Evolutionary conservation across 2,329 filamentous ascomycete species (phyloP), one percentile per base, ranked within the genome.

Genomic region (Cladophialophora carrionii): DNA sequence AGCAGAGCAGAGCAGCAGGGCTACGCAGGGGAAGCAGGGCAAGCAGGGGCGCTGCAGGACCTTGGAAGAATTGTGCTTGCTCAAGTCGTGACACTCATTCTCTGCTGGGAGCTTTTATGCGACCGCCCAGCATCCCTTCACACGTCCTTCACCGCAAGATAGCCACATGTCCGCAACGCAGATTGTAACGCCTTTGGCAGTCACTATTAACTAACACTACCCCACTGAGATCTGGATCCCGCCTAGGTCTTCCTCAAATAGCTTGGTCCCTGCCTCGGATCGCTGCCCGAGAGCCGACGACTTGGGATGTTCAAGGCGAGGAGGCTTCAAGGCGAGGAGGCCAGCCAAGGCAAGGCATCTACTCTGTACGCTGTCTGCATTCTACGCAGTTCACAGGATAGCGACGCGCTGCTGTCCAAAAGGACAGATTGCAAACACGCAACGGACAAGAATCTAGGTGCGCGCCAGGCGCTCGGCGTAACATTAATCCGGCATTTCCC

Each of bases 221-320:
- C 48, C 57, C 57, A 60, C 59, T 14, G 51, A 31, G 52, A 54
- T 61, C 58, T 61, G 58, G 58, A 61, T 61, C 54, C 34, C 24
- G 20, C 48, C 20, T 29, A 29, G 48, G 20, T 24, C 20, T 24
- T 51, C 48, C 48, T 10, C 10, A 51, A 51, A 26, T 20, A 51
- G 48, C 22, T 51, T 51, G 48, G 48, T 29, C 26, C 14, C 6
- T 22, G 20, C 48, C 14, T n/a, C 48, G 48, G 48, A 51, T 51
- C 48, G 48, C 48, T 22, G 8, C 24, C 22, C n/a, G 24, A 51
- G 48, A 17, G 48, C 48, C 48, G 48, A 22, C 48, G 14, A 29
- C 48, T 22, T 51, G 20, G 17, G 8, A 43, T 43, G 4, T 3
- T 43, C 17, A 6, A 43, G 17, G 17, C 17, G 37, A 43, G 17